Evolutionary conservation across 768 basidiomycete genomes (phyloP).

Genomic region (Termitomyces heimii): DNA sequence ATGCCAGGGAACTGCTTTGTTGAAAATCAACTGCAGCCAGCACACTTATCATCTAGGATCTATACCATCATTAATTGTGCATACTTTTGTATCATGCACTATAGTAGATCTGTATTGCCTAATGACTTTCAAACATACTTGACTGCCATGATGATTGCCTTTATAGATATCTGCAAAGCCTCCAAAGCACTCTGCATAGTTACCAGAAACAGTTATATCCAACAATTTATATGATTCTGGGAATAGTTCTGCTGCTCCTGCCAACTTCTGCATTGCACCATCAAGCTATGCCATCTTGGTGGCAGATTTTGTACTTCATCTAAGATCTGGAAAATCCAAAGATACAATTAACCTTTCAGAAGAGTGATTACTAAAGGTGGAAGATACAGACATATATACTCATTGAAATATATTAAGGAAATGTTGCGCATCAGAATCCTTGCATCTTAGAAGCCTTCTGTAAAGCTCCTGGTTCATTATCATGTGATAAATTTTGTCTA

Average conservation of each 20-base stretch:
- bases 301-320: neutral
- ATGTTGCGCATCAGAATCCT: neutral
- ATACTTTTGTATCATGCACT: neutral
- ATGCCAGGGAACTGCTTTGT: neutral
- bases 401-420: neutral
- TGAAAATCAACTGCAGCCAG: neutral
- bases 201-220: neutral
- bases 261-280: neutral
- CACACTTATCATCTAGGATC: no score
- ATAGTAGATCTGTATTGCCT: neutral
- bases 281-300: neutral
- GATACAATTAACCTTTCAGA: neutral
- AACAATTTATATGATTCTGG: neutral
- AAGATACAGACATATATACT: neutral
- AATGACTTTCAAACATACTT: neutral
- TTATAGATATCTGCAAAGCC: neutral
- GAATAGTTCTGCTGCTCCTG: neutral
- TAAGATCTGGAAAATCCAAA: neutral
- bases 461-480: neutral
- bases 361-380: neutral
- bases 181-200: neutral
- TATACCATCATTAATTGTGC: neutral
- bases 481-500: neutral
- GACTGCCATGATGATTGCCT: neutral
- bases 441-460: neutral